Evolutionary conservation across 2,329 filamentous ascomycete genomes (phyloP).

Genomic region (Stachybotrys elegans): DNA sequence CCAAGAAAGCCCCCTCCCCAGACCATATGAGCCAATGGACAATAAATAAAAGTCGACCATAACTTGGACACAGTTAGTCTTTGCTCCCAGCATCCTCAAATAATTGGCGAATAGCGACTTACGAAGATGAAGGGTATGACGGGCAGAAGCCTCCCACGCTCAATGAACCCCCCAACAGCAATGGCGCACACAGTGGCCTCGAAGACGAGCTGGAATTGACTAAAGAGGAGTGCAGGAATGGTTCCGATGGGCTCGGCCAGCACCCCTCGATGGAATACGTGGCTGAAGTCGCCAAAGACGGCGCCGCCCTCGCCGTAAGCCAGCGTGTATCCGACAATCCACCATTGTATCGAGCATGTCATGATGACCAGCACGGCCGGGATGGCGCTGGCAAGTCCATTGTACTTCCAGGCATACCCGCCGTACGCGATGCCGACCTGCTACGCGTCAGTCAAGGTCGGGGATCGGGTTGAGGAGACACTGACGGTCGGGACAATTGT

Average conservation of each 20-base stretch:
- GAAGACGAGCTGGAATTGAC: slow-evolving; percentile 14
- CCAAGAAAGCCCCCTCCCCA: slow-evolving; percentile 13
- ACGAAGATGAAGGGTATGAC: slow-evolving; percentile 12
- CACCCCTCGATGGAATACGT: slow-evolving; percentile 12
- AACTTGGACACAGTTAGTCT: slow-evolving; percentile 2
- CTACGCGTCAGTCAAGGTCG: slow-evolving; percentile 2
- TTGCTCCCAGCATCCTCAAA: background rate
- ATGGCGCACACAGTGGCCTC: slow-evolving; percentile 13
- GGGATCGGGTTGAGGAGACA: background rate
- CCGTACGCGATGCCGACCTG: slow-evolving; percentile 12
- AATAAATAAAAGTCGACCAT: slow-evolving; percentile 13
- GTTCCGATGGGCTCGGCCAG: slow-evolving; percentile 10
- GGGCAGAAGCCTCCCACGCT: slow-evolving; percentile 10
- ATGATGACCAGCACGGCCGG: slow-evolving; percentile 11
- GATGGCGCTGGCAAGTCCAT: slow-evolving; percentile 10
- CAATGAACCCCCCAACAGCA: slow-evolving; percentile 10
- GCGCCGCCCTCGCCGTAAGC: slow-evolving; percentile 12
- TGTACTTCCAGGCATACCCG: slow-evolving; percentile 11
- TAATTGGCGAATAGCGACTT: background rate
- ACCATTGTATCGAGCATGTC: slow-evolving; percentile 13
- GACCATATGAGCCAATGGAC: slow-evolving; percentile 13
- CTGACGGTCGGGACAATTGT: slow-evolving; percentile 12
- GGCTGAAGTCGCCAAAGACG: slow-evolving; percentile 6
- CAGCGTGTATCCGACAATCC: slow-evolving; percentile 11
- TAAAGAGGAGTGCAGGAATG: slow-evolving; percentile 12